Percentiles rank a stretch among this genome's conserved stretches.
These are phyloP conservation scores for Auriscalpium microsporum DNA, from an alignment of 768 basidiomycete species.

Conservation along the genomic window DNA sequence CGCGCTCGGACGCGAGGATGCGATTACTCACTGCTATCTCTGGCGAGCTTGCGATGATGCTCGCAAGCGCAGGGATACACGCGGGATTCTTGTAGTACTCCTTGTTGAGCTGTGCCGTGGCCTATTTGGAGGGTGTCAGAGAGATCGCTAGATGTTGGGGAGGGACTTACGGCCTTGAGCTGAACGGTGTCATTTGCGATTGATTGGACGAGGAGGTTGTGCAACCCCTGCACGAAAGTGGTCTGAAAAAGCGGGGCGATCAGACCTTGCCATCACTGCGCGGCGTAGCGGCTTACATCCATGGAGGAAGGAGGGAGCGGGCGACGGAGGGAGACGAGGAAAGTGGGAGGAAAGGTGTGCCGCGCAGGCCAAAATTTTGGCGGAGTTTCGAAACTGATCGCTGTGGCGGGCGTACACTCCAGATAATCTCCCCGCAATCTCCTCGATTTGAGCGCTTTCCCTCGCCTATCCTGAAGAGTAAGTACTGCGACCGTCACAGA, in stretches of 20 bases:
- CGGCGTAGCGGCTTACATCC: conserved; percentile 35
- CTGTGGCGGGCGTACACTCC: too few species aligned
- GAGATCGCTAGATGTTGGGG: conserved; percentile 4
- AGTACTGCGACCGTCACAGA: too few species aligned
- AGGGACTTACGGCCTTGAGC: conserved; percentile 75
- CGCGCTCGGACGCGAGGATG: not conserved
- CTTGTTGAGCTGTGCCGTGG: conserved; percentile 83
- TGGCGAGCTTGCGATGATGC: conserved; percentile 79
- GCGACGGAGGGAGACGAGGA: conserved; percentile 9
- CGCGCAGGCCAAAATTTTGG: conserved; percentile 41
- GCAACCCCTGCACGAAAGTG: conserved; percentile 70
- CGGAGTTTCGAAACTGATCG: conserved; percentile 39
- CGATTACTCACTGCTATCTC: conserved; percentile 62
- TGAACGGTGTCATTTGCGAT: conserved; percentile 81
- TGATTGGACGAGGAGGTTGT: conserved; percentile 78
- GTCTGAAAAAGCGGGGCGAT: conserved; percentile 32
- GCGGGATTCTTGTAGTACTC: conserved; percentile 87
- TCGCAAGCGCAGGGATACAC: conserved; percentile 87
- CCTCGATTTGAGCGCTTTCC: too few species aligned
- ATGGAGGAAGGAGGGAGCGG: conserved; percentile 22
- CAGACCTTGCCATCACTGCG: not conserved
- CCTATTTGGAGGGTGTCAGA: conserved; percentile 36
- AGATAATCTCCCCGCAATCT: too few species aligned
- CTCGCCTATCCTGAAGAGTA: too few species aligned
- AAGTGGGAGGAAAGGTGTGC: conserved; percentile 15